Evolutionary conservation across 768 basidiomycete species (phyloP), one percentile per base, ranked within the genome.

Genomic region (Trichaptum fuscoviolaceum): DNA sequence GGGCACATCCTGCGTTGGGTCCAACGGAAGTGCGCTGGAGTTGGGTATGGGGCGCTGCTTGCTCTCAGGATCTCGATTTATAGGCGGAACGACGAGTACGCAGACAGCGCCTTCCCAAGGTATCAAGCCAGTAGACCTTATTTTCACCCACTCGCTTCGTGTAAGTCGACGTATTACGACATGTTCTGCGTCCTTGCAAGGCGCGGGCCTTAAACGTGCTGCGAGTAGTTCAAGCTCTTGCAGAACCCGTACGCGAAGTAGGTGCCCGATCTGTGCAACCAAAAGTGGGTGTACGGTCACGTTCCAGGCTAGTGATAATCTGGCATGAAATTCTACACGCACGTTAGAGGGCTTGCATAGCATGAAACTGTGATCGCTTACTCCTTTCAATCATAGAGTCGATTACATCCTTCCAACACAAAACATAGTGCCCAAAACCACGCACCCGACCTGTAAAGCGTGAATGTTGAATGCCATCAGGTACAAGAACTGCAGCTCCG

Each of bases 191-290:
- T 63, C 52, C n/a, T 70, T 17, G 69, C 66, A 9, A 57, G 71
- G 20, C 69, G 73, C 60, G 70, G 78, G 68, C 68, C 79, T 74
- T 59, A 89, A 73, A 7, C 73, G 74, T 15, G 83, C 81, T 0
- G 76, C 79, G 57, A 93, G 75, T 6, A 92, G 74, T 52, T 87
- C 82, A 7, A 94, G 76, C 71, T 94, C 93, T 73, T 93, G 91
- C 1, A 94, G 77, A 15, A 92, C 83, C 20, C 92, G 86, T 17
- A 90, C 74, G 59, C 91, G 90, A 10, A 94, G 78, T 25, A 88
- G 79, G 71, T 92, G 87, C 1, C 79, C 78, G 36, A 91, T 82
- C 58, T 93, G 87, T 26, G 82, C 77, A 9, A 76, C 73, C 20
- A 91, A 75, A 35, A 82, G 77, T 17, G 83, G 73, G 67, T 83